phyloP scores from a whole-genome alignment of 2,329 filamentous ascomycete species.

The Ophiostoma pallidulum region DNA sequence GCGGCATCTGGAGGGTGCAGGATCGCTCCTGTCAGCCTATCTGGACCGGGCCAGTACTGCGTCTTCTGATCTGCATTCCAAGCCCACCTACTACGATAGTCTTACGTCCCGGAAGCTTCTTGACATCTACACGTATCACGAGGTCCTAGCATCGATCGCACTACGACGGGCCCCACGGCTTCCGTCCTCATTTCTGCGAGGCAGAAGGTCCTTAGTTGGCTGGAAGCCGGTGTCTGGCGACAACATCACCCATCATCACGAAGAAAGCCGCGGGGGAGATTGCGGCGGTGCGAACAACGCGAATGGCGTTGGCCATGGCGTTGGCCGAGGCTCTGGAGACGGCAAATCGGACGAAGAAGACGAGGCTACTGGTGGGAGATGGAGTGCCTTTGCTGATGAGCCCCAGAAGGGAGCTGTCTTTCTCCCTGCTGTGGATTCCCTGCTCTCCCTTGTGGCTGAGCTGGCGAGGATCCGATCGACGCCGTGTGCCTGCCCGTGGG shows the following conservation, averaged over 20 bases:
- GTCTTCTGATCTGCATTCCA: neutral
- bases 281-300: no score
- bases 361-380: neutral
- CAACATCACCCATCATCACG: neutral
- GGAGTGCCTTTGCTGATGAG: constrained; percentile 1
- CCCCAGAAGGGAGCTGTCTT: constrained; percentile 1
- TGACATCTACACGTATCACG: constrained; percentile 4
- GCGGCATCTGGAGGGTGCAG: neutral
- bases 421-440: constrained; percentile 6
- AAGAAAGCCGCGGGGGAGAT: no score
- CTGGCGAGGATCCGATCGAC: neutral
- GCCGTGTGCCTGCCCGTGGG: neutral
- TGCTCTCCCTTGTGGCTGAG: constrained; percentile 7
- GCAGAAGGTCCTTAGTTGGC: no score
- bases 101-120: constrained; percentile 1
- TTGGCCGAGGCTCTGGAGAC: no score
- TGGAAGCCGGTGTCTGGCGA: no score
- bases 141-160: constrained; percentile 1
- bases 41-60: neutral
- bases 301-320: no score
- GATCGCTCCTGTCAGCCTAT: neutral
- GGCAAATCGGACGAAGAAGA: neutral
- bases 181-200: neutral
- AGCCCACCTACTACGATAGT: neutral
- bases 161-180: constrained; percentile 1